Evolutionary conservation across 441 rosid genomes (phyloP).

Genomic region (Euphorbia schlechtendalii): DNA sequence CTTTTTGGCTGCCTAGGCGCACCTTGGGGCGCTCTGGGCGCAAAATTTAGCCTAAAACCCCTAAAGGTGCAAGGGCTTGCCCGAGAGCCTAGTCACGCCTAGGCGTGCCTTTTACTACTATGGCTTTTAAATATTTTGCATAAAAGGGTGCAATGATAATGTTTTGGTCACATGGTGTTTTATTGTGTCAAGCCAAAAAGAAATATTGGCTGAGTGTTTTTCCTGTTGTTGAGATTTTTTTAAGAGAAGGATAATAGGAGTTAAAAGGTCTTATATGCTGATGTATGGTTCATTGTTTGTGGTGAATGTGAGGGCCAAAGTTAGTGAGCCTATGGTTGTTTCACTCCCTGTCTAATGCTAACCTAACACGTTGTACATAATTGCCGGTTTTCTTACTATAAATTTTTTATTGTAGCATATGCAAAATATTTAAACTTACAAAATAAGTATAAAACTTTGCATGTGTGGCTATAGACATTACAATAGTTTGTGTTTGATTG

Average conservation of each 20-base stretch:
- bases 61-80: too few relatives aligned
- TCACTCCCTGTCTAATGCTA: neutral
- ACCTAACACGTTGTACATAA: neutral
- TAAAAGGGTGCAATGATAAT: neutral
- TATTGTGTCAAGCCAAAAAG: neutral
- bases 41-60: too few relatives aligned
- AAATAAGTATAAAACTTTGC: neutral
- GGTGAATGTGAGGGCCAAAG: neutral
- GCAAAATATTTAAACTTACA: neutral
- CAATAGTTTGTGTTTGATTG: constrained; percentile 2
- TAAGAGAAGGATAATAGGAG: neutral
- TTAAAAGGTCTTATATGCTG: constrained; percentile 4
- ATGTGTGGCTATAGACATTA: neutral
- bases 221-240: neutral
- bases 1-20: too few relatives aligned
- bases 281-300: neutral
- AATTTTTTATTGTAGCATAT: neutral
- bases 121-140: neutral
- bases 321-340: neutral
- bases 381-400: neutral
- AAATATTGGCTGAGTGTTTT: neutral
- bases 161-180: neutral
- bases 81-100: too few relatives aligned
- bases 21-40: too few relatives aligned
- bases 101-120: too few relatives aligned